Conservation (phyloP, 2,329 filamentous ascomycete species). For the Ascochyta rabiei region DNA sequence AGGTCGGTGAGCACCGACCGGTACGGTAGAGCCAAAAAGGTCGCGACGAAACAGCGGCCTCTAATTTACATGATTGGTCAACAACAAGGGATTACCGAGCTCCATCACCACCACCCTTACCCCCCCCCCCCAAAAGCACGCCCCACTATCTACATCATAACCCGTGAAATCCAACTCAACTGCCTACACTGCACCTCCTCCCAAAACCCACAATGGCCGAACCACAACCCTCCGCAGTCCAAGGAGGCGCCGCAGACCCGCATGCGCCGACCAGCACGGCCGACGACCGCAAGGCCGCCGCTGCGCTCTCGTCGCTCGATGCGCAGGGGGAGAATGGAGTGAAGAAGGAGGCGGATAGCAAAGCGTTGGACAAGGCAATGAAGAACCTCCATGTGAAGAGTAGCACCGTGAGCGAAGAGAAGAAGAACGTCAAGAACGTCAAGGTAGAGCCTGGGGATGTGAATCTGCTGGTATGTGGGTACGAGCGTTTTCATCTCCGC, state of each 20-base stretch:
- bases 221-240: slow-evolving; percentile 63
- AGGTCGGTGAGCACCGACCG: no score
- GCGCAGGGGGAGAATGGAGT: slow-evolving; percentile 55
- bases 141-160: slow-evolving; percentile 18
- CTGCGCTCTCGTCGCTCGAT: slow-evolving; percentile 74
- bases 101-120: background rate
- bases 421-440: slow-evolving; percentile 62
- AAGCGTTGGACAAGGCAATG: slow-evolving; percentile 75
- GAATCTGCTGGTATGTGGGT: slow-evolving; percentile 64
- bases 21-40: no score
- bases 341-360: slow-evolving; percentile 69
- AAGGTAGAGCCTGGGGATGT: slow-evolving; percentile 79
- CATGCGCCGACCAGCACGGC: slow-evolving; percentile 60
- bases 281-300: slow-evolving; percentile 78
- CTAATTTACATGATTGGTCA: slow-evolving; percentile 26
- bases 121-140: slow-evolving; percentile 2
- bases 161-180: background rate
- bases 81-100: slow-evolving; percentile 11
- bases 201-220: slow-evolving; percentile 59
- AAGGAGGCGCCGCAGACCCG: slow-evolving; percentile 63
- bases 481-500: background rate
- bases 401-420: slow-evolving; percentile 54
- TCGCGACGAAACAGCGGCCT: slow-evolving; percentile 23
- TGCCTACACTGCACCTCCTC: background rate
- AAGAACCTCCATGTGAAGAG: slow-evolving; percentile 61